A percentile compares a stretch with the other conserved stretches of the same genome.
phyloP scores from a whole-genome alignment of 2,329 filamentous ascomycete genomes.

The Xylariaceae sp. region DNA sequence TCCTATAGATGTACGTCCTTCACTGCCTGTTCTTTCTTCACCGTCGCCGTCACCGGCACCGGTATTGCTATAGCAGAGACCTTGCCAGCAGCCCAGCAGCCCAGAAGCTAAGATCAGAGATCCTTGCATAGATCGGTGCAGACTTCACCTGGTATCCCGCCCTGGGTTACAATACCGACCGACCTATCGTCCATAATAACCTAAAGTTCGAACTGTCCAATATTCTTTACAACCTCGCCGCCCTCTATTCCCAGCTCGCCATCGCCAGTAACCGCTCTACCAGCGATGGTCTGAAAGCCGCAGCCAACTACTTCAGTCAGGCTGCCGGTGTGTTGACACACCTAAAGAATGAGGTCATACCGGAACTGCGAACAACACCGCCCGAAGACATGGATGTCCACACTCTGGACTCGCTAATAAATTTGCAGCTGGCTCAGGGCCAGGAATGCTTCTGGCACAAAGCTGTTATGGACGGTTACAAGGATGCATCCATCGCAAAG shows the following conservation, averaged over 20 bases:
- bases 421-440: constrained; percentile 86
- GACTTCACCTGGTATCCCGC: constrained; percentile 97
- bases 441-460: constrained; percentile 99
- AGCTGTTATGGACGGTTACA: constrained; percentile 89
- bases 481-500: constrained; percentile 89
- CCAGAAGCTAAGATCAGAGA: constrained; percentile 14
- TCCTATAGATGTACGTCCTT: constrained; percentile 75
- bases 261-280: constrained; percentile 76
- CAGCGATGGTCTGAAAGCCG: constrained; percentile 81
- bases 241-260: constrained; percentile 91
- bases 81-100: background rate
- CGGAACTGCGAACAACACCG: constrained; percentile 79
- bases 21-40: constrained; percentile 6
- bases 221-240: constrained; percentile 88
- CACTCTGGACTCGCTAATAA: constrained; percentile 80
- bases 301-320: constrained; percentile 87
- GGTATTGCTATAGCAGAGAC: background rate
- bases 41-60: too few relatives aligned
- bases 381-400: constrained; percentile 95
- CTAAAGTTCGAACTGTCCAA: constrained; percentile 87
- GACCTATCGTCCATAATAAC: constrained; percentile 68
- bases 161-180: constrained; percentile 83
- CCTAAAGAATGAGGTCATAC: constrained; percentile 74
- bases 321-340: constrained; percentile 83
- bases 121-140: constrained; percentile 70